A percentile compares a stretch with the other conserved stretches of the same genome.
These are phyloP conservation scores for Fusarium sp. DNA, from an alignment of 2,329 filamentous ascomycete species.

Conservation along the genomic window DNA sequence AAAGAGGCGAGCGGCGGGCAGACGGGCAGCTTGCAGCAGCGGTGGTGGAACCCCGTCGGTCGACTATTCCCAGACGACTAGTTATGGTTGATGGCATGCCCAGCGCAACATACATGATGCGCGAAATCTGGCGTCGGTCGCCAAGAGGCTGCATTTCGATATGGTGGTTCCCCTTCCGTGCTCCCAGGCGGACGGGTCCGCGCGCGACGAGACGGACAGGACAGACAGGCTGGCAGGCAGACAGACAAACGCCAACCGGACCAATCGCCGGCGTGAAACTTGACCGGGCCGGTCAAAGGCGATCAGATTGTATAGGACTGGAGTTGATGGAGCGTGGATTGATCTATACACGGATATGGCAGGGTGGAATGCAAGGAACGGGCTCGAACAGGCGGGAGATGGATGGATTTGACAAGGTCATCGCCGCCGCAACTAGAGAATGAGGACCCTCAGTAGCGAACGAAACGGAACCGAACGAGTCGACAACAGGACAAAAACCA, in stretches of 20 bases:
- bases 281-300: slow-evolving; percentile 36
- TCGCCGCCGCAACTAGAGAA: background rate
- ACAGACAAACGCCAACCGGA: slow-evolving; percentile 30
- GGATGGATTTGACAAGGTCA: background rate
- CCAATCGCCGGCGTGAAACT: slow-evolving; percentile 28
- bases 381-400: background rate
- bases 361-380: slow-evolving; percentile 24
- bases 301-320: slow-evolving; percentile 5
- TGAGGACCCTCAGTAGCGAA: background rate
- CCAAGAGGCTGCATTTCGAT: slow-evolving; percentile 14
- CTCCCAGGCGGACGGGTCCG: slow-evolving; percentile 36
- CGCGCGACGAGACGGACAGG: slow-evolving; percentile 9
- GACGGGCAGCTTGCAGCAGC: background rate
- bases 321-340: background rate
- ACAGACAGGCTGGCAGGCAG: background rate
- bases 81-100: background rate
- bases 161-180: slow-evolving; percentile 25
- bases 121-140: slow-evolving; percentile 32
- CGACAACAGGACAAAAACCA: background rate
- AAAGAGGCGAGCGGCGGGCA: slow-evolving; percentile 5
- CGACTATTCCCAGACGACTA: background rate
- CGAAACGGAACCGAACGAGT: background rate
- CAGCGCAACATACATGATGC: slow-evolving; percentile 30
- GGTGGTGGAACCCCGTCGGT: slow-evolving; percentile 19
- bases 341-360: background rate